Evolutionary conservation across 345 rosid species (phyloP), one percentile per base, ranked within the genome.

Genomic region (Sonneratia caseolaris): DNA sequence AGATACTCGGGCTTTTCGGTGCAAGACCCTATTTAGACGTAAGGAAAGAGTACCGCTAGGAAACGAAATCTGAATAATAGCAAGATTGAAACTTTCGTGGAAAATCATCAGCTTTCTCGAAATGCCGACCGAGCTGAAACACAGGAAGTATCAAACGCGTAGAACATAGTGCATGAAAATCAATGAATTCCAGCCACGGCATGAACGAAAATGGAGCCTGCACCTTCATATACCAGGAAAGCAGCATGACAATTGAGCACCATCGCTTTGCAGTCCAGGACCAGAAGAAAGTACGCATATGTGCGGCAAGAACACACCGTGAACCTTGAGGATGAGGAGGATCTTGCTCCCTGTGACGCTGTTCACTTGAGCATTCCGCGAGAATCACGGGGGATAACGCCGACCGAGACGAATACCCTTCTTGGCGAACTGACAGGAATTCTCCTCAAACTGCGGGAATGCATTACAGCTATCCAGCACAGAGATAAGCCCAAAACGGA

Each of bases 1-100:
- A 83, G 68, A 75, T 83, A 83, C 81, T 83, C 86, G 1, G 86
- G 86, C 56, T 81, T 81, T 71, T 77, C 84, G 86, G 84, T 1
- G 84, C 83, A 73, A 83, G 32, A 27, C 32, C 32, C 32, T 66
- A n/a, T 66, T 13, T 5, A n/a, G 0, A 37, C 38, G 12, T 16
- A 27, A 66, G 12, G 13, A 19, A 66, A 14, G 42, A 40, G 22
- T 24, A 66, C 1, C 3, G 5, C 21, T 22, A 16, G 32, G 32
- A 66, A 37, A 19, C 62, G 2, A 56, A 56, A 27, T 56, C 7
- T 27, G 1, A 56, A 19, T 6, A 12, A 49, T 27, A 27, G 32
- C 32, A 49, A 49, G 19, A 13, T 49, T 49, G 19, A 56, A 56
- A 27, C 24, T 56, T 56, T 18, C 24, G n/a, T 21, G 18, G 55